These are phyloP conservation scores for Dioscorea dumetorum DNA, from an alignment of 106 monocot genomes.

Conservation along the genomic window DNA sequence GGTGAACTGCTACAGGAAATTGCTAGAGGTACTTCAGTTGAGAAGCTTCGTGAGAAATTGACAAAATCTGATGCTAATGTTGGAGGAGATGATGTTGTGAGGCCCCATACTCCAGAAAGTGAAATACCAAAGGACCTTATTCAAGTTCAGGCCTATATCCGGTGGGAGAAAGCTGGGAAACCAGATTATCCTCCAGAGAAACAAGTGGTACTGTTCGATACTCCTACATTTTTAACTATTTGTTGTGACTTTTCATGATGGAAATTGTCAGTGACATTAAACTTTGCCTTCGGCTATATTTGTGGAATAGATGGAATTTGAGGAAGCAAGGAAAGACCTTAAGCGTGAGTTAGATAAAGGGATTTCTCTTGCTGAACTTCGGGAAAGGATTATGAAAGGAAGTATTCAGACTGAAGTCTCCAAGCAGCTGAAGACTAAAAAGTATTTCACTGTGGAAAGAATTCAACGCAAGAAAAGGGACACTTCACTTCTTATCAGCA, in stretches of 20 bases:
- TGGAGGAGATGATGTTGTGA: slow-evolving; percentile 5
- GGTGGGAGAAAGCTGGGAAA: slow-evolving; percentile 76
- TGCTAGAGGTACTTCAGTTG: slow-evolving; percentile 55
- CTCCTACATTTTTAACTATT: not conserved
- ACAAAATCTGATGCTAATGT: slow-evolving; percentile 28
- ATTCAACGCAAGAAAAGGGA: slow-evolving; percentile 76
- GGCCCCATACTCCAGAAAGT: slow-evolving; percentile 2
- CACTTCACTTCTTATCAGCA: slow-evolving; percentile 46
- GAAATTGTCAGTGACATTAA: no score
- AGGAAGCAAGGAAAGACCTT: slow-evolving; percentile 82
- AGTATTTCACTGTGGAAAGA: slow-evolving; percentile 50
- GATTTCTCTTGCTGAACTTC: slow-evolving; percentile 43
- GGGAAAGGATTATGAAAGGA: slow-evolving; percentile 58
- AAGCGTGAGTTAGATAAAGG: slow-evolving; percentile 63
- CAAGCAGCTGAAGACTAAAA: slow-evolving; percentile 57
- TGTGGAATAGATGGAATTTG: slow-evolving; percentile 67
- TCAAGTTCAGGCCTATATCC: slow-evolving; percentile 65
- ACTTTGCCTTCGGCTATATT: not conserved
- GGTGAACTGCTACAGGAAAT: slow-evolving; percentile 70
- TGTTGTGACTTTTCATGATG: no score
- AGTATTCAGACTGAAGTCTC: slow-evolving; percentile 50
- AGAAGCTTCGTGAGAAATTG: slow-evolving; percentile 54
- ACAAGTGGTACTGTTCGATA: slow-evolving; percentile 35
- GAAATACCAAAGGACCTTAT: slow-evolving; percentile 57
- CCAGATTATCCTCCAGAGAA: slow-evolving; percentile 65